These are phyloP conservation scores for Raffaelea ambrosiae DNA, from an alignment of 2,329 filamentous ascomycete genomes.

Conservation along the genomic window DNA sequence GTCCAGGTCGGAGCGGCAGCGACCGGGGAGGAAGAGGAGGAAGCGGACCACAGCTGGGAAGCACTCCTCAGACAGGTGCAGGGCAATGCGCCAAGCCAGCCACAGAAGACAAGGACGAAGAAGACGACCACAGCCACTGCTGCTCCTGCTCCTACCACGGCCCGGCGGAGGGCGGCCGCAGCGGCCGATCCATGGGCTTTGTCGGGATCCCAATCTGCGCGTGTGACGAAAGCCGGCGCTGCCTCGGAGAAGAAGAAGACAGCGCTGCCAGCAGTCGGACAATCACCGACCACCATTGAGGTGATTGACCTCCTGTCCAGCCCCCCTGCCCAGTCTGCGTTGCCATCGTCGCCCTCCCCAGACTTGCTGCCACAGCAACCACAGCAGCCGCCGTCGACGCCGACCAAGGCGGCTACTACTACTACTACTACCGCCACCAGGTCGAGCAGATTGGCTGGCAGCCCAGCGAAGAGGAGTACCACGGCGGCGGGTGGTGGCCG, in stretches of 20 bases:
- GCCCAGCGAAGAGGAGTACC: neutral
- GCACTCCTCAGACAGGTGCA: neutral
- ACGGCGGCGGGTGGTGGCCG: neutral
- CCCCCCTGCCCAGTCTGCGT: neutral
- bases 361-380: neutral
- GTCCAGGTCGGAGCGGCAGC: neutral
- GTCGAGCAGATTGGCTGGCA: neutral
- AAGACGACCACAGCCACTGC: too few species aligned
- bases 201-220: neutral
- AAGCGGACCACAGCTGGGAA: too few species aligned
- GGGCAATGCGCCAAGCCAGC: neutral
- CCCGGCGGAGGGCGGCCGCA: too few species aligned
- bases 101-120: neutral
- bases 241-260: too few species aligned
- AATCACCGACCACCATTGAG: neutral
- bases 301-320: neutral
- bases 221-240: slow-evolving; percentile 1
- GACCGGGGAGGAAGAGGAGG: neutral
- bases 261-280: too few species aligned
- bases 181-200: slow-evolving; percentile 10
- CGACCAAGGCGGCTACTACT: neutral
- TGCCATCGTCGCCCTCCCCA: neutral
- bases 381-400: neutral
- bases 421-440: neutral
- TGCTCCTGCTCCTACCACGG: too few species aligned